These are phyloP conservation scores for Botrytis medusae DNA, from an alignment of 2,329 filamentous ascomycete species.

Conservation along the genomic window DNA sequence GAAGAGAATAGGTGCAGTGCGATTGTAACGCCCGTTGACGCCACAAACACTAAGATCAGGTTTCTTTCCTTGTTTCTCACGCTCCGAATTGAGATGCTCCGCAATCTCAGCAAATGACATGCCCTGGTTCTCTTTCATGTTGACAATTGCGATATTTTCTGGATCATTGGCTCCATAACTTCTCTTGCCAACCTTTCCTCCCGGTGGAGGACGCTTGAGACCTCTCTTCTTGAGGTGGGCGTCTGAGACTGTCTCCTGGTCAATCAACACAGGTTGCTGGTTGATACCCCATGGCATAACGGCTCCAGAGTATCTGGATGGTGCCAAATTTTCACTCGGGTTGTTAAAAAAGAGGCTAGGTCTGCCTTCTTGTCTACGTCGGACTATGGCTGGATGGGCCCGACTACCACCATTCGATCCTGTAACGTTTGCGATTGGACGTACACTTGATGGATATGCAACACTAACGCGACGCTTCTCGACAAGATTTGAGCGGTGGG, in stretches of 20 bases:
- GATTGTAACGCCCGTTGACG: conserved; percentile 37
- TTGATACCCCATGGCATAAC: conserved; percentile 30
- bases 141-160: conserved; percentile 39
- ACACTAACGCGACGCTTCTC: conserved; percentile 11
- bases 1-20: conserved; percentile 39
- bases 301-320: conserved; percentile 32
- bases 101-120: conserved; percentile 32
- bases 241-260: conserved; percentile 28
- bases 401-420: background rate
- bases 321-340: conserved; percentile 19
- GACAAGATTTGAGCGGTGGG: background rate
- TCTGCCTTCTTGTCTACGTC: background rate
- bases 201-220: conserved; percentile 24
- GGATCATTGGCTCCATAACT: conserved; percentile 38
- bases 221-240: conserved; percentile 34
- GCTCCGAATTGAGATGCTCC: conserved; percentile 30
- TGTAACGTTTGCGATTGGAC: background rate
- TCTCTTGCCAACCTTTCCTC: conserved; percentile 30
- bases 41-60: conserved; percentile 32
- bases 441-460: background rate
- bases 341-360: conserved; percentile 10
- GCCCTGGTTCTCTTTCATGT: conserved; percentile 33
- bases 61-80: conserved; percentile 26
- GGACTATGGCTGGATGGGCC: background rate
- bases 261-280: conserved; percentile 26